Percentiles rank a stretch among this genome's conserved stretches.
Conservation (phyloP, 495 filamentous ascomycete genomes). For the Podospora pseudocomata region DNA sequence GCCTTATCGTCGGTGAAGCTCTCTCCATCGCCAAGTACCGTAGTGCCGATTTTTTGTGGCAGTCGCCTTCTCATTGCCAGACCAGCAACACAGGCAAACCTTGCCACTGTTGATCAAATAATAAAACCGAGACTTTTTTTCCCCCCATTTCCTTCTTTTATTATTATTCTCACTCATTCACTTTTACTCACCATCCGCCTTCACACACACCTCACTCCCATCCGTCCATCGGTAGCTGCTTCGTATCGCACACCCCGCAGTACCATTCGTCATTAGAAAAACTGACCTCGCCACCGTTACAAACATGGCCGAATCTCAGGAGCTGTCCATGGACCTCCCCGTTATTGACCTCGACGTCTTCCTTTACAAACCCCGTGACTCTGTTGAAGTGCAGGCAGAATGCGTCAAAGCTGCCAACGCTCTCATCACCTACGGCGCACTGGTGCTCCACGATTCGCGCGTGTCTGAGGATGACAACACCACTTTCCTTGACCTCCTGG, state of each 20-base stretch:
- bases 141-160: background rate
- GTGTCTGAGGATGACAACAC: conserved; percentile 47
- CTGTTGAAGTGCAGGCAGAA: conserved; percentile 40
- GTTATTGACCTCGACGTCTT: conserved; percentile 51
- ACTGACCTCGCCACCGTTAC: background rate
- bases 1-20: conserved; percentile 4
- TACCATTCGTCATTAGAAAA: background rate
- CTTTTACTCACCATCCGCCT: background rate
- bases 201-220: background rate
- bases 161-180: background rate
- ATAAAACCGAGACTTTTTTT: background rate
- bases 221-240: too few relatives aligned
- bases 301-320: conserved; percentile 12
- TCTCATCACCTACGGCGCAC: conserved; percentile 48
- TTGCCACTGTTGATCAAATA: background rate
- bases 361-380: conserved; percentile 33
- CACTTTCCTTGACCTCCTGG: conserved; percentile 49
- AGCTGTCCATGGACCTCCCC: conserved; percentile 49
- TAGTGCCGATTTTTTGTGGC: background rate
- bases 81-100: background rate
- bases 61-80: conserved; percentile 18
- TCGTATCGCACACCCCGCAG: too few relatives aligned
- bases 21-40: conserved; percentile 1
- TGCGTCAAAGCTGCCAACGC: conserved; percentile 43
- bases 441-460: conserved; percentile 51